phyloP scores from a whole-genome alignment of 2,329 filamentous ascomycete species.

The Pseudogymnoascus sp. region DNA sequence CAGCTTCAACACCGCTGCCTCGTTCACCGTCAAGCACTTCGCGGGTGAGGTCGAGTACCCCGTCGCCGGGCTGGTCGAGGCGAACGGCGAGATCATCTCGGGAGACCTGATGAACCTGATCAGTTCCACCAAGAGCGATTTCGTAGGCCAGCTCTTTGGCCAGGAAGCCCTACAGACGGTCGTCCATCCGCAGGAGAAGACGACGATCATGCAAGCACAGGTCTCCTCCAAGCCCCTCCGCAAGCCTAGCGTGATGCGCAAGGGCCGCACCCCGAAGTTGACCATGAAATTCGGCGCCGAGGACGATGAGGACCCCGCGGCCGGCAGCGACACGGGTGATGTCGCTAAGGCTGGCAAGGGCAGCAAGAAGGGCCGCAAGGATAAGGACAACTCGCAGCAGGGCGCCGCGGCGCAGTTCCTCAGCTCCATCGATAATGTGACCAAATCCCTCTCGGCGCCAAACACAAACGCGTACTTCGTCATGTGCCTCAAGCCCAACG shows the following conservation, averaged over 20 bases:
- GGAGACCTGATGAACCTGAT: slow-evolving; percentile 94
- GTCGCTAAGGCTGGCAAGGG: slow-evolving; percentile 26
- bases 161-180: slow-evolving; percentile 90
- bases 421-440: slow-evolving; percentile 80
- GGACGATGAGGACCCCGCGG: slow-evolving; percentile 35
- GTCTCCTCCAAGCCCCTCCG: slow-evolving; percentile 92
- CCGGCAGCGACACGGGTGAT: slow-evolving; percentile 34
- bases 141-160: slow-evolving; percentile 85
- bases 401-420: slow-evolving; percentile 91
- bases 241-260: slow-evolving; percentile 84
- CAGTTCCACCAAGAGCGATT: slow-evolving; percentile 77
- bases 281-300: slow-evolving; percentile 29
- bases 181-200: slow-evolving; percentile 83
- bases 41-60: slow-evolving; percentile 95
- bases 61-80: slow-evolving; percentile 77
- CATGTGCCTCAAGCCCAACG: slow-evolving; percentile 95
- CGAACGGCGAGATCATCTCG: slow-evolving; percentile 93
- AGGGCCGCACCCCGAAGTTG: slow-evolving; percentile 29
- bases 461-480: slow-evolving; percentile 93
- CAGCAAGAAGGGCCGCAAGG: slow-evolving; percentile 34
- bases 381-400: slow-evolving; percentile 41
- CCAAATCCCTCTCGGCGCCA: slow-evolving; percentile 70
- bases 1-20: slow-evolving; percentile 69
- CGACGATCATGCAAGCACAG: slow-evolving; percentile 88
- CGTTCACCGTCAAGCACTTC: slow-evolving; percentile 90